Conservation (phyloP, 228 moss, liverwort and hornwort genomes). For the Sphagnum magellanicum region DNA sequence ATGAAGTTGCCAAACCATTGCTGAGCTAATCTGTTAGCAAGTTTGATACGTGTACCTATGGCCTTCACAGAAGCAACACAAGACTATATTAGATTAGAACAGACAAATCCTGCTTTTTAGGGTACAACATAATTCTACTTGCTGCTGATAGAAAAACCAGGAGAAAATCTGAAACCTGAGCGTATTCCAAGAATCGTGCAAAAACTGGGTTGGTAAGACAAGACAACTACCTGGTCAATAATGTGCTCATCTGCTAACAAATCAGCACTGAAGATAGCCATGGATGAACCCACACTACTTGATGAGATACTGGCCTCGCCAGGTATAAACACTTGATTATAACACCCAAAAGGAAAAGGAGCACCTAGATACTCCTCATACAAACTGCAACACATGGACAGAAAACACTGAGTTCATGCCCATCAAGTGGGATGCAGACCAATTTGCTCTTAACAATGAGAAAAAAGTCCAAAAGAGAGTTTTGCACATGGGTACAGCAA, state of each 20-base stretch:
- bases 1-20: slow-evolving; percentile 99
- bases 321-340: slow-evolving; percentile 93
- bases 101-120: too few species aligned
- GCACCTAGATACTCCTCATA: slow-evolving; percentile 97
- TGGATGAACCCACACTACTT: slow-evolving; percentile 65
- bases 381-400: slow-evolving; percentile 22
- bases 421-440: too few species aligned
- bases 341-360: slow-evolving; percentile 86
- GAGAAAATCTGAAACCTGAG: not conserved
- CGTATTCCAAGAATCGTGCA: too few species aligned
- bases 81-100: not conserved
- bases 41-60: slow-evolving; percentile 76
- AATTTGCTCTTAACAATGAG: too few species aligned
- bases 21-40: slow-evolving; percentile 83
- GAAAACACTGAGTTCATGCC: too few species aligned
- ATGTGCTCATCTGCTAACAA: slow-evolving; percentile 86
- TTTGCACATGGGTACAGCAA: too few species aligned
- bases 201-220: not conserved
- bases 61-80: slow-evolving; percentile 43
- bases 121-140: not conserved
- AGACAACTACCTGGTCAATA: slow-evolving; percentile 77
- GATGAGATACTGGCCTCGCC: slow-evolving; percentile 64
- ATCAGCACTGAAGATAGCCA: slow-evolving; percentile 70
- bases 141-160: not conserved
- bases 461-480: too few species aligned